Percentiles rank a stretch among this genome's conserved stretches.
Evolutionary conservation across 2,329 filamentous ascomycete genomes (phyloP).

Genomic region (Alternaria sp.): DNA sequence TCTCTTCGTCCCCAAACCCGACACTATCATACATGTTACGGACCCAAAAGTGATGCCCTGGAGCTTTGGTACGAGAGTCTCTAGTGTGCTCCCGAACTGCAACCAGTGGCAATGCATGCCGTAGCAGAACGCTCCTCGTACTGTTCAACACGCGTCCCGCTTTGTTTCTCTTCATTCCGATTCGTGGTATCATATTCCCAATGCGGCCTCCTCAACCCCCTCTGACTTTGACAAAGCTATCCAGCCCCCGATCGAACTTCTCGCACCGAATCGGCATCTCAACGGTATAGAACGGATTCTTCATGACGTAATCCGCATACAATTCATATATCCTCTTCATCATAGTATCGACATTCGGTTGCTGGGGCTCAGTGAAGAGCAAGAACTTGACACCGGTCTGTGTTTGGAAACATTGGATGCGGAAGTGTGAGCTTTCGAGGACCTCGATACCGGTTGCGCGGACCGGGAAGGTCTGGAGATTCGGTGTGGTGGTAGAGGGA

Average conservation of each 20-base stretch:
- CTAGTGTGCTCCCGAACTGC: background rate
- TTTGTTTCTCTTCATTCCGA: background rate
- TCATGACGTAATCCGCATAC: constrained; percentile 98
- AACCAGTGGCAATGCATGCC: background rate
- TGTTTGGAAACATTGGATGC: constrained; percentile 94
- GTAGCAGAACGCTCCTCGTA: background rate
- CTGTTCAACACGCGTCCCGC: background rate
- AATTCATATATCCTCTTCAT: constrained; percentile 89
- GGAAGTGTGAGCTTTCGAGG: constrained; percentile 91
- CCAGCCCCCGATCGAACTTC: constrained; percentile 86
- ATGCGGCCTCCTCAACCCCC: constrained; percentile 25
- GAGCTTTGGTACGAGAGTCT: background rate
- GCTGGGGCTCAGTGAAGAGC: constrained; percentile 88
- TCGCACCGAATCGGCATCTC: constrained; percentile 98
- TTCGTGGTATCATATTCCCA: background rate
- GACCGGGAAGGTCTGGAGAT: constrained; percentile 48
- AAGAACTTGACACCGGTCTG: constrained; percentile 95
- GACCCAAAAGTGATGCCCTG: background rate
- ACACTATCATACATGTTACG: background rate
- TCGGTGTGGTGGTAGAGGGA: constrained; percentile 29
- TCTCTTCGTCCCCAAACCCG: background rate
- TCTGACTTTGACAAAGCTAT: constrained; percentile 73
- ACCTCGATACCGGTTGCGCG: constrained; percentile 81
- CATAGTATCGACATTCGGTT: constrained; percentile 84
- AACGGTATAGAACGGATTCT: constrained; percentile 97